These are phyloP conservation scores for Yamadazyma mexicana DNA, from an alignment of 1,139 yeast genomes.

Conservation along the genomic window DNA sequence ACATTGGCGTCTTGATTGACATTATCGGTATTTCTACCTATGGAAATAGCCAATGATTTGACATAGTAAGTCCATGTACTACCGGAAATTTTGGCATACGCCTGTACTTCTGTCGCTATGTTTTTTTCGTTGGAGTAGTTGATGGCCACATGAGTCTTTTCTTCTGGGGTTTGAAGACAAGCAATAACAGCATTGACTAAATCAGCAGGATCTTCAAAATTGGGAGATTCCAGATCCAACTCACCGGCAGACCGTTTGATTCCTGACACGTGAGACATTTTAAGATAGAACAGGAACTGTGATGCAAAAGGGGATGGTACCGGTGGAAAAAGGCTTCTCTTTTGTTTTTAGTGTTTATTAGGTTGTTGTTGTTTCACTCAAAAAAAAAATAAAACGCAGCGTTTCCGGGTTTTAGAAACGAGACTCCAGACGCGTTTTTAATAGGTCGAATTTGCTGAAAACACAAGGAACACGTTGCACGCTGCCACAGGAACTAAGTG, in stretches of 20 bases:
- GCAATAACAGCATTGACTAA: constrained; percentile 54
- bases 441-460: too few species aligned
- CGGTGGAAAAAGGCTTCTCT: too few species aligned
- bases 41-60: constrained; percentile 70
- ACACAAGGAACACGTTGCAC: too few species aligned
- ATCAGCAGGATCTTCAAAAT: constrained; percentile 49
- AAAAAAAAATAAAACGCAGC: background rate
- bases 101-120: constrained; percentile 84
- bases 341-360: too few species aligned
- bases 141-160: constrained; percentile 49
- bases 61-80: constrained; percentile 92
- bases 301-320: too few species aligned
- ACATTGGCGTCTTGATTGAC: constrained; percentile 14
- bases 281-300: background rate
- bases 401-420: too few species aligned
- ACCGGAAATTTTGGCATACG: constrained; percentile 96
- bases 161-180: constrained; percentile 48
- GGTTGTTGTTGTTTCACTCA: too few species aligned
- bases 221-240: constrained; percentile 20
- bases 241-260: constrained; percentile 27
- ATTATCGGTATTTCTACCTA: constrained; percentile 82
- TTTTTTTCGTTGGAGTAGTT: constrained; percentile 66
- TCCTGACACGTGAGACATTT: constrained; percentile 24
- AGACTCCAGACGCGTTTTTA: too few species aligned
- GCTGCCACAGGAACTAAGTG: too few species aligned